phyloP scores from a whole-genome alignment of 2,329 filamentous ascomycete genomes.

The Diaporthe ilicicola region DNA sequence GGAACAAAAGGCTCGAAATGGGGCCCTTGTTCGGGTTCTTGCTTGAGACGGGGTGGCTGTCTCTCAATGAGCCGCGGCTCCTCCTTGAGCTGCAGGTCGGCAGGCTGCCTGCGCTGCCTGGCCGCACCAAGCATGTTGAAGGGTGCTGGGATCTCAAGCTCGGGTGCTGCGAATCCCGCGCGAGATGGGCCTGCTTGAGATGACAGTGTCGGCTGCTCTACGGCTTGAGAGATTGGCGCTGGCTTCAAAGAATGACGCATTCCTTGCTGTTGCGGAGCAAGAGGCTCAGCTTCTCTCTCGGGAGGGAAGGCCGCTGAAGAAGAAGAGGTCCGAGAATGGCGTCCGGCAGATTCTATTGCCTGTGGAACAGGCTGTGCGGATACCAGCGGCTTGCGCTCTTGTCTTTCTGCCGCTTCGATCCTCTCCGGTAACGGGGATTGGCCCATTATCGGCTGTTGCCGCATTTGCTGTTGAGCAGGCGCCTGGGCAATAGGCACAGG shows the following conservation, averaged over 20 bases:
- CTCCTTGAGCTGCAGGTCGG: slow-evolving; percentile 40
- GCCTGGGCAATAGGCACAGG: slow-evolving; percentile 45
- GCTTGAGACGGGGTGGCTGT: slow-evolving; percentile 52
- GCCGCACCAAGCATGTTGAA: slow-evolving; percentile 32
- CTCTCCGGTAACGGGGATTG: slow-evolving; percentile 31
- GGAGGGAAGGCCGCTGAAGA: slow-evolving; percentile 21
- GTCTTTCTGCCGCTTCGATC: slow-evolving; percentile 22
- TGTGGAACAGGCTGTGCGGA: slow-evolving; percentile 30
- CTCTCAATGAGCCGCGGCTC: slow-evolving; percentile 38
- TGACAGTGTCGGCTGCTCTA: slow-evolving; percentile 37
- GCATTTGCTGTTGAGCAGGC: slow-evolving; percentile 38
- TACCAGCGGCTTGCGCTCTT: slow-evolving; percentile 29
- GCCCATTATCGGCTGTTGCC: slow-evolving; percentile 39
- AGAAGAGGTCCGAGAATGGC: slow-evolving; percentile 28
- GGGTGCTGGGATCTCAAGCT: slow-evolving; percentile 19
- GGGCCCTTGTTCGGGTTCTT: slow-evolving; percentile 57
- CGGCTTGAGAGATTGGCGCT: slow-evolving; percentile 36
- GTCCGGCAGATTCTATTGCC: slow-evolving; percentile 23
- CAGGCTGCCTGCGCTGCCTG: slow-evolving; percentile 45
- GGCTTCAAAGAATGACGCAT: slow-evolving; percentile 53
- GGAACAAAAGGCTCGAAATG: slow-evolving; percentile 56
- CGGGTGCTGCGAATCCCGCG: slow-evolving; percentile 30
- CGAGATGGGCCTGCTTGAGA: slow-evolving; percentile 45
- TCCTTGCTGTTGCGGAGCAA: slow-evolving; percentile 41
- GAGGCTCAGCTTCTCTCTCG: slow-evolving; percentile 30